Evolutionary conservation across 202 grass and related monocot species (phyloP).

Genomic region (Digitaria exilis): DNA sequence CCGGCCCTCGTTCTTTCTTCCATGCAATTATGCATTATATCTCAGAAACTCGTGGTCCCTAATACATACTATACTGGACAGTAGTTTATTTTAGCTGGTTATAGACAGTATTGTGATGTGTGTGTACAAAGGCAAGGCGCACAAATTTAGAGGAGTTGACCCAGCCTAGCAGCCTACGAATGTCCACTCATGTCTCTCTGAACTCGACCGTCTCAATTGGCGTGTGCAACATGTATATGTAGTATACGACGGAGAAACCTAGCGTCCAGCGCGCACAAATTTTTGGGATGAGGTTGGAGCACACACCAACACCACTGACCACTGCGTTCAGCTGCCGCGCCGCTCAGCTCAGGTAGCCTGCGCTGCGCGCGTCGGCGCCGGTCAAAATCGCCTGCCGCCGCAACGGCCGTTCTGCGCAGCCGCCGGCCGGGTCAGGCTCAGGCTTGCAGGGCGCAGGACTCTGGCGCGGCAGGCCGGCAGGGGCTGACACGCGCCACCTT

Average conservation of each 20-base stretch:
- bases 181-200: neutral
- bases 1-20: too few relatives aligned
- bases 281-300: too few relatives aligned
- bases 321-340: neutral
- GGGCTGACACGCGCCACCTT: slow-evolving; percentile 16
- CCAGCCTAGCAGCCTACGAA: neutral
- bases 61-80: neutral
- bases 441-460: neutral
- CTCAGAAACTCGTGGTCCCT: too few relatives aligned
- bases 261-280: neutral
- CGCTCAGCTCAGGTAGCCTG: neutral
- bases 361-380: neutral
- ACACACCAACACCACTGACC: neutral
- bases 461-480: slow-evolving; percentile 3
- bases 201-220: neutral
- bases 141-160: slow-evolving; percentile 50
- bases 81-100: too few relatives aligned
- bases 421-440: neutral
- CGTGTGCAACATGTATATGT: neutral
- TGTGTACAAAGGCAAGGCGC: neutral
- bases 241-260: too few relatives aligned
- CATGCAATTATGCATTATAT: too few relatives aligned
- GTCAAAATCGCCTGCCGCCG: slow-evolving; percentile 15
- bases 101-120: neutral
- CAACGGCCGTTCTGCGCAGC: neutral